Conservation (phyloP, 495 filamentous ascomycete species). For the Penicillium herquei region DNA sequence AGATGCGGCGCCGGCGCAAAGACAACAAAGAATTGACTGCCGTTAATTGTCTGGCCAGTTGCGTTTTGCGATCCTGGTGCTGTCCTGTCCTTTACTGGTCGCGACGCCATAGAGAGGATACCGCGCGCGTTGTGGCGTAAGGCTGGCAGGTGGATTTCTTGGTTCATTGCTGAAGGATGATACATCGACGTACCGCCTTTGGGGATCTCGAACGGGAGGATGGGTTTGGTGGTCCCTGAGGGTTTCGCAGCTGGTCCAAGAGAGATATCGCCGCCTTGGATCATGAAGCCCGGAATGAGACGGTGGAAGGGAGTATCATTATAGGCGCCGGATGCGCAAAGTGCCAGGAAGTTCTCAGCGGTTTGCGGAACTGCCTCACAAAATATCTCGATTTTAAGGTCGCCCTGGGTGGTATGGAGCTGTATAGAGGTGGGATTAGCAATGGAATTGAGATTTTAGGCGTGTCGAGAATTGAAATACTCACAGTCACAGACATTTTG, state of each 20-base stretch:
- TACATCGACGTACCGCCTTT: constrained; percentile 87
- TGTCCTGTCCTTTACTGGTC: constrained; percentile 57
- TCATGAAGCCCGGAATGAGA: constrained; percentile 85
- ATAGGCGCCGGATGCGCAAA: constrained; percentile 88
- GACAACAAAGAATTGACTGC: constrained; percentile 90
- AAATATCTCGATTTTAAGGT: constrained; percentile 95
- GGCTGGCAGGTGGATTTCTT: constrained; percentile 80
- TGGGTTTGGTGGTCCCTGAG: constrained; percentile 33
- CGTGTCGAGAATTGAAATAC: not conserved
- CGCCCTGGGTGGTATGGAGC: constrained; percentile 85
- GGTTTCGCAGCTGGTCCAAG: constrained; percentile 51
- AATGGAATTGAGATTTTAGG: too few species aligned
- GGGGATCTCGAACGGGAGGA: constrained; percentile 50
- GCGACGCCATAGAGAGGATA: constrained; percentile 91
- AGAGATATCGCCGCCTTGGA: constrained; percentile 82
- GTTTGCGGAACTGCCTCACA: constrained; percentile 93
- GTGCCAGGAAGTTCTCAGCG: constrained; percentile 93
- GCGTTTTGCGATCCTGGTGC: constrained; percentile 44
- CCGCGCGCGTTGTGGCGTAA: constrained; percentile 85
- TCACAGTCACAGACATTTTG: constrained; percentile 38
- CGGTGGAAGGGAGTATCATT: constrained; percentile 89
- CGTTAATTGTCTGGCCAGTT: constrained; percentile 72
- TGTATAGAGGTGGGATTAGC: constrained; percentile 47
- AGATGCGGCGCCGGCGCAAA: constrained; percentile 87
- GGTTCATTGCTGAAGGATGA: constrained; percentile 73